phyloP scores from a whole-genome alignment of 805 yeast genomes.

The Ogataea dorogensis region DNA sequence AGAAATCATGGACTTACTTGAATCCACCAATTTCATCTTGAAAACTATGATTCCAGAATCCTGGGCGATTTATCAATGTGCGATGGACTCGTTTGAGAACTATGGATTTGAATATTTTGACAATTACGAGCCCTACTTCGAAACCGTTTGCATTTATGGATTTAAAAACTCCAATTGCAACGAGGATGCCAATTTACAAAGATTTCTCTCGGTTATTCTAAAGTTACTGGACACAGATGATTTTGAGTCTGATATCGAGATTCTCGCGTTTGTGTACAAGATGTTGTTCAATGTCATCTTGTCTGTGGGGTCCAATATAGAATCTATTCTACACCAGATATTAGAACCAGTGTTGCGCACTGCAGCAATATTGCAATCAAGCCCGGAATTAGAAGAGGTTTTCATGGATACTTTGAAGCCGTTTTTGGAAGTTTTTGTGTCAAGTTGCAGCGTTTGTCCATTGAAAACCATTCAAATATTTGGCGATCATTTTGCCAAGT shows the following conservation, averaged over 20 bases:
- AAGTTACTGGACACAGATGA: constrained; percentile 21
- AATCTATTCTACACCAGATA: constrained; percentile 19
- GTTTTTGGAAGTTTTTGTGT: constrained; percentile 43
- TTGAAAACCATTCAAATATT: constrained; percentile 36
- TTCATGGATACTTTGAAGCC: constrained; percentile 22
- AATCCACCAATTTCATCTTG: constrained; percentile 65
- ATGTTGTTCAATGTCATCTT: constrained; percentile 16
- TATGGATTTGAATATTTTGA: constrained; percentile 53
- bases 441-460: constrained; percentile 41
- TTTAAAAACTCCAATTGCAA: constrained; percentile 28
- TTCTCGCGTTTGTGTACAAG: constrained; percentile 23
- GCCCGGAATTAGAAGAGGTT: constrained; percentile 19
- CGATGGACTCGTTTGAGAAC: constrained; percentile 47
- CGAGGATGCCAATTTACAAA: constrained; percentile 22
- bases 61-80: constrained; percentile 44
- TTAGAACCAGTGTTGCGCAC: constrained; percentile 23
- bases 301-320: constrained; percentile 18
- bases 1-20: constrained; percentile 70
- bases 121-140: constrained; percentile 47
- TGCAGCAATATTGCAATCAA: constrained; percentile 33
- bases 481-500: constrained; percentile 37
- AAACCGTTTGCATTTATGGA: constrained; percentile 46
- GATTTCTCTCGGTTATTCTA: constrained; percentile 23
- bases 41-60: constrained; percentile 40
- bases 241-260: constrained; percentile 21